Evolutionary conservation across 1,284 basidiomycete genomes (phyloP).

Genomic region (Pisolithus thermaeus): DNA sequence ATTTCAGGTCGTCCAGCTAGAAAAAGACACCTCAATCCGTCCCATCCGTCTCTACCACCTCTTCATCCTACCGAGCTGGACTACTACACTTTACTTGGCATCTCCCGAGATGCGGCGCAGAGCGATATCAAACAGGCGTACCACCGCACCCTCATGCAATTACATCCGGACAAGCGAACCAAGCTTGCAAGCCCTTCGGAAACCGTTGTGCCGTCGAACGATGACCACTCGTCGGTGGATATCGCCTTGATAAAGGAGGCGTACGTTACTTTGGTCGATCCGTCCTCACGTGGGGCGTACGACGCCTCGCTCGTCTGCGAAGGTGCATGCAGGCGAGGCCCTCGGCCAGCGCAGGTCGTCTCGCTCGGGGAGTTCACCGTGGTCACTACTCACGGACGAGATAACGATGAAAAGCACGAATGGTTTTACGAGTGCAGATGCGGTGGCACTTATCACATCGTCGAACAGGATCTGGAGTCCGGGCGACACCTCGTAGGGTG

Average conservation of each 20-base stretch:
- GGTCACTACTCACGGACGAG: not conserved
- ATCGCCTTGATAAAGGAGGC: conserved; percentile 59
- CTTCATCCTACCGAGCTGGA: conserved; percentile 19
- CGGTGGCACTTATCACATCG: conserved; percentile 57
- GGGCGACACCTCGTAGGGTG: conserved; percentile 66
- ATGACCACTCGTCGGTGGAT: conserved; percentile 27
- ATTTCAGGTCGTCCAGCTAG: too few species aligned
- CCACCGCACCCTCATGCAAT: conserved; percentile 54
- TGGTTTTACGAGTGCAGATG: conserved; percentile 67
- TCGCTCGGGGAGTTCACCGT: conserved; percentile 66
- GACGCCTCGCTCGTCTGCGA: conserved; percentile 30
- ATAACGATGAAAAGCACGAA: conserved; percentile 10
- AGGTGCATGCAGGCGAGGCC: conserved; percentile 23
- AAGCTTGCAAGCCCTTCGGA: conserved; percentile 7
- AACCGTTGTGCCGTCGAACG: not conserved
- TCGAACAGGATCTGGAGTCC: conserved; percentile 51
- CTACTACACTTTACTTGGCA: conserved; percentile 43
- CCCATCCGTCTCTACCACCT: too few species aligned
- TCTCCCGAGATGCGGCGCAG: conserved; percentile 36
- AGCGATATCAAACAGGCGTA: conserved; percentile 65
- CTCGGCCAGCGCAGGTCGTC: conserved; percentile 69
- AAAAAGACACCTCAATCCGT: too few species aligned
- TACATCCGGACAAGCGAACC: conserved; percentile 63
- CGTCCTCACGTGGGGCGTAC: conserved; percentile 38
- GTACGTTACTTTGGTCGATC: conserved; percentile 46